These are phyloP conservation scores for Dispira parvispora DNA, from an alignment of 192 early-diverging fungal species.

Conservation along the genomic window DNA sequence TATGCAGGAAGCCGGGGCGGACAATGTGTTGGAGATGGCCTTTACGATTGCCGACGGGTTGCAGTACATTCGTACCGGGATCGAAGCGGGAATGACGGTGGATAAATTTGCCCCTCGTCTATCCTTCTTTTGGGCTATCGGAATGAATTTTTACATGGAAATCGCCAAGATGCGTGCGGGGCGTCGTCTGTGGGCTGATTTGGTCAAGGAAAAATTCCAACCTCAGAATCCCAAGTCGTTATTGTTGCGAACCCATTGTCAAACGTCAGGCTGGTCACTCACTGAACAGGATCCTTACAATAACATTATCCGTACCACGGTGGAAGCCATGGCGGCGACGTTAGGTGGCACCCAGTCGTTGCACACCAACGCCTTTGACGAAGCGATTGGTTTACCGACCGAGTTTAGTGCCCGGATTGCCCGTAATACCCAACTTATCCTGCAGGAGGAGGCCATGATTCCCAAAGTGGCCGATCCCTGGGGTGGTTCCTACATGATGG, in stretches of 20 bases:
- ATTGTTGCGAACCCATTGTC: constrained; percentile 77
- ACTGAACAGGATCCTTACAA: constrained; percentile 89
- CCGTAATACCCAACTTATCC: constrained; percentile 77
- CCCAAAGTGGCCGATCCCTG: constrained; percentile 83
- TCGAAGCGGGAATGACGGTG: constrained; percentile 72
- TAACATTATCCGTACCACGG: constrained; percentile 73
- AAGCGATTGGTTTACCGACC: constrained; percentile 76
- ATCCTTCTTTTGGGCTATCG: constrained; percentile 85
- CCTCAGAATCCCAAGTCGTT: constrained; percentile 64
- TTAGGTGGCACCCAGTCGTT: constrained; percentile 84
- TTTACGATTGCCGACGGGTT: constrained; percentile 84
- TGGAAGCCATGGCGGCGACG: constrained; percentile 86
- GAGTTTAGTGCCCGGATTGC: constrained; percentile 75
- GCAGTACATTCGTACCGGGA: constrained; percentile 59
- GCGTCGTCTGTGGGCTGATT: constrained; percentile 61
- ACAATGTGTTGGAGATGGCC: constrained; percentile 77
- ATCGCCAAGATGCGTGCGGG: constrained; percentile 82
- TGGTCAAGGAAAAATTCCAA: constrained; percentile 70
- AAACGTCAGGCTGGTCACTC: constrained; percentile 82
- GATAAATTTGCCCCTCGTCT: constrained; percentile 78
- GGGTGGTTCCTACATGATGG: constrained; percentile 91
- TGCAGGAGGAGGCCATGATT: constrained; percentile 76
- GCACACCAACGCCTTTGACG: constrained; percentile 83
- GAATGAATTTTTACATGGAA: constrained; percentile 95
- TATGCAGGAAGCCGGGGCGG: constrained; percentile 82